Evolutionary conservation across 257 asterid genomes (phyloP).

Genomic region (Forsythia suspensa): DNA sequence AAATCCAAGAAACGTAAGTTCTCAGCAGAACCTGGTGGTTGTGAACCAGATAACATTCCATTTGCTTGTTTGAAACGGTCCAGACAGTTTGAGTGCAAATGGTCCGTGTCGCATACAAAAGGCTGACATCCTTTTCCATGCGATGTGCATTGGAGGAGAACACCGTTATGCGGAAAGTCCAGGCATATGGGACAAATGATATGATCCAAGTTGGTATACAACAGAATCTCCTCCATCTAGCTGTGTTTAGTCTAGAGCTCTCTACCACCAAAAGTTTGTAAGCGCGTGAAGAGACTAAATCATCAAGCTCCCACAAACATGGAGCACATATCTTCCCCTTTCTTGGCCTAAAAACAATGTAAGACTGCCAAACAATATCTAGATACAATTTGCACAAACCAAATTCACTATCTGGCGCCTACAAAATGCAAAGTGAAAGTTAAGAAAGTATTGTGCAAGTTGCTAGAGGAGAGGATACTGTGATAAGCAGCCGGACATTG

Average conservation of each 20-base stretch:
- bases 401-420: neutral
- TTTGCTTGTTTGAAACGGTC: constrained; percentile 77
- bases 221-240: constrained; percentile 61
- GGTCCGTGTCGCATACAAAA: constrained; percentile 79
- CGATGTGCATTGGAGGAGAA: constrained; percentile 81
- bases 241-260: constrained; percentile 20
- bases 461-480: neutral
- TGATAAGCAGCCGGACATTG: neutral
- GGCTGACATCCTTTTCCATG: constrained; percentile 73
- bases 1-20: constrained; percentile 23
- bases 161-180: constrained; percentile 80
- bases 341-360: constrained; percentile 9
- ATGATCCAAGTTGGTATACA: constrained; percentile 66
- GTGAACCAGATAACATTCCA: constrained; percentile 39
- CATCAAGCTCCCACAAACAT: constrained; percentile 28
- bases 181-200: constrained; percentile 80
- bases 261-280: constrained; percentile 33
- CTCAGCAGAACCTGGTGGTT: constrained; percentile 38
- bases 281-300: constrained; percentile 21
- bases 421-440: neutral
- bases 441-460: neutral
- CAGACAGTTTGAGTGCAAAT: constrained; percentile 77
- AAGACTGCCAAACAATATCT: neutral
- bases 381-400: neutral
- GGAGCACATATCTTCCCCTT: neutral